Base-by-base conservation (phyloP, 345 rosid genomes). In the Aethionema arabicum region DNA sequence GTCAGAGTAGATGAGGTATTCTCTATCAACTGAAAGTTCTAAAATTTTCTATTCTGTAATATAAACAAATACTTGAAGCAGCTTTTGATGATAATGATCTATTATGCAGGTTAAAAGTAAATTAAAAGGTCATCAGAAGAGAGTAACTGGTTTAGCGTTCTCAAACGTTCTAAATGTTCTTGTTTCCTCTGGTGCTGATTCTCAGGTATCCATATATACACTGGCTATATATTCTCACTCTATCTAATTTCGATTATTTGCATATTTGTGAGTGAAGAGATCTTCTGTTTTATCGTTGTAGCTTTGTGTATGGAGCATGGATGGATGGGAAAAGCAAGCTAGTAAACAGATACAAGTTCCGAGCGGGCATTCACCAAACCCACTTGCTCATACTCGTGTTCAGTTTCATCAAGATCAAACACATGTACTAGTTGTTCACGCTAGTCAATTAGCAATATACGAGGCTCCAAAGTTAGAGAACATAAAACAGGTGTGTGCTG, bases 171-270 rank as follows among this genome's bases (percentile, higher is more conserved):
- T 86, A 44, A 86, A 86, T 54, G 74, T 82, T 12, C 81, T 89
- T 32, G 84, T 89, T 44, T 89, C 96, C 27, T 86, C 95, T 7
- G 95, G 96, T 50, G 91, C 96, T 67, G 96, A 89, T 77, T 82
- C 91, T 8, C 91, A 86, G 89, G 96, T 83, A 36, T 62, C 47
- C 64, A 11, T 61, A 54, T 27, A 51, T 44, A 5, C 16, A 45
- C 60, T 52, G 67, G 21, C 61, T 45, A 32, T 56, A 9, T 32
- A 54, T 61, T 39, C 9, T 35, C 10, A 2, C 37, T 45, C 47
- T 8, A 44, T 1, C 27, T 44, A 57, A 43, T 40, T 33, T 52
- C 40, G 27, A 21, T 21, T 21, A 1, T 21, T 21, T 21, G 27
- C 27, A 21, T 21, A 2, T 21, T 21, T 21, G 27, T 2, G 27